These are phyloP conservation scores for Saccharomycopsis lassenensis DNA, from an alignment of 805 yeast species.

Conservation along the genomic window DNA sequence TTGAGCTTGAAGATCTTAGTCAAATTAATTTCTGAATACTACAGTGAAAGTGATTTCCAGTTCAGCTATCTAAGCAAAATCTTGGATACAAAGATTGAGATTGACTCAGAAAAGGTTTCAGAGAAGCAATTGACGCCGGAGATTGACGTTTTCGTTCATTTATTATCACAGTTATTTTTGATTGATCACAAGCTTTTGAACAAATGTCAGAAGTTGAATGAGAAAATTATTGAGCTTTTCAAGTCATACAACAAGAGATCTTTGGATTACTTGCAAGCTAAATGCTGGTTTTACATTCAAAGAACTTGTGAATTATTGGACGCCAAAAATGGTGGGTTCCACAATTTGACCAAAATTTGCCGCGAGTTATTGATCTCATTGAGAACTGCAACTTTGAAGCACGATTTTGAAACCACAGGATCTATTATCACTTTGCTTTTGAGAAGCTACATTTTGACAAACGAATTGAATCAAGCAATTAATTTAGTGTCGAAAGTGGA, in stretches of 20 bases:
- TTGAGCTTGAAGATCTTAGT: slow-evolving; percentile 46
- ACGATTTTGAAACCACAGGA: slow-evolving; percentile 87
- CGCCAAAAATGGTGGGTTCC: slow-evolving; percentile 20
- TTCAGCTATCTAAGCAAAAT: slow-evolving; percentile 32
- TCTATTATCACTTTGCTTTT: slow-evolving; percentile 74
- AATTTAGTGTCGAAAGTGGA: slow-evolving; percentile 82
- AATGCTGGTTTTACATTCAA: slow-evolving; percentile 84
- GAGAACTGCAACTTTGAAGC: slow-evolving; percentile 83
- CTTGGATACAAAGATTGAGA: slow-evolving; percentile 27
- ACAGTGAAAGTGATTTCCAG: slow-evolving; percentile 32
- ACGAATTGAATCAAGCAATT: slow-evolving; percentile 79
- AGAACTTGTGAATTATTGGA: slow-evolving; percentile 59
- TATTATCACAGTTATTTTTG: slow-evolving; percentile 66
- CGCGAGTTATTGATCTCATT: slow-evolving; percentile 61
- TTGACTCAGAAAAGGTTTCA: slow-evolving; percentile 27
- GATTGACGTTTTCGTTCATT: slow-evolving; percentile 65
- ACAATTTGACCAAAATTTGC: slow-evolving; percentile 46
- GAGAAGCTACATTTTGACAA: slow-evolving; percentile 65
- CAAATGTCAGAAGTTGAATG: slow-evolving; percentile 43
- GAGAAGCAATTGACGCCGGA: slow-evolving; percentile 54
- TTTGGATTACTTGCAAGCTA: slow-evolving; percentile 77
- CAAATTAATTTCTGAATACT: slow-evolving; percentile 47
- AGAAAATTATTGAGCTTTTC: slow-evolving; percentile 36
- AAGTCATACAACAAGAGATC: slow-evolving; percentile 67
- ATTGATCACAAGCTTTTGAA: slow-evolving; percentile 48